Evolutionary conservation across 768 basidiomycete species (phyloP), one percentile per base, ranked within the genome.

Genomic region (Trametes cingulata): DNA sequence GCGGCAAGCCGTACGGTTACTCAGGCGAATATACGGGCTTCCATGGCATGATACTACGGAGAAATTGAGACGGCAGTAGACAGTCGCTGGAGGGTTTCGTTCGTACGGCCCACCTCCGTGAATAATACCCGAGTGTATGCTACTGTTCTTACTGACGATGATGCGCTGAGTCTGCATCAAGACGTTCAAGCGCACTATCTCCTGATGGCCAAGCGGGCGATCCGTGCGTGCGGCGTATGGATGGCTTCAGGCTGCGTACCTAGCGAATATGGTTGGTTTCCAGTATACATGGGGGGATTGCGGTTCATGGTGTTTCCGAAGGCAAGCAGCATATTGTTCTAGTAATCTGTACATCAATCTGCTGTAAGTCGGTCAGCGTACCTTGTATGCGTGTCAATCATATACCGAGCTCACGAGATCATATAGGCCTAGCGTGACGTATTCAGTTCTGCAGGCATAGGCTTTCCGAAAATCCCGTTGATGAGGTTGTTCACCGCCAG

Each of bases 401-500:
- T 5, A 15, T 20, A 1, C 8, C 13, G 5, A 2, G 20, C 12
- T 3, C 12, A 24, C 36, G 33, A 17, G 77, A 69, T 19, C 10
- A 4, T 12, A 6, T 54, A 15, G 37, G n/a, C 6, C 43, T 29
- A 57, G 13, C 45, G 53, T 9, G 52, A 42, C 14, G 27, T 48
- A 17, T 46, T 45, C 24, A 84, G 60, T 56, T 82, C 78, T 35
- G 84, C 80, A 0, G 83, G 86, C 85, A 91, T 85, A 0, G 69
- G 67, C 36, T 75, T 71, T 1, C 76, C 83, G 22, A 75, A 72
- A 1, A 88, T 63, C 6, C 80, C 90, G 0, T 80, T 84, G 4
- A 92, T 68, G 50, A 88, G 66, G 68, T 93, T 94, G 56, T 83
- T 78, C 3, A 80, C 88, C 1, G 89, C 90, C 35, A 91, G 74